Base-by-base conservation (phyloP, 2,329 filamentous ascomycete species). In the Sporothrix mexicana region DNA sequence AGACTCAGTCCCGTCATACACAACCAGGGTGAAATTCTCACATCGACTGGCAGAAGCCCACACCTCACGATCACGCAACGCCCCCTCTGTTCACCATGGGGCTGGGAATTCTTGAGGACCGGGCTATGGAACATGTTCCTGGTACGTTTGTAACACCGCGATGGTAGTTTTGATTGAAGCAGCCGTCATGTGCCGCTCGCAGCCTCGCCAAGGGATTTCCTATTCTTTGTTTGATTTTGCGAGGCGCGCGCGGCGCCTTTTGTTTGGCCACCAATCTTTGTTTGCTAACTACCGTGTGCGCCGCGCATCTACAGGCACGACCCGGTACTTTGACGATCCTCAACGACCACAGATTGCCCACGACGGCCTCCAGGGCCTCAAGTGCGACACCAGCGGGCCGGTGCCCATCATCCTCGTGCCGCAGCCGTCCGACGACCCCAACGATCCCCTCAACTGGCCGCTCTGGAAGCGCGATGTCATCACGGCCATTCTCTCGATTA, bases 361-460 rank as follows among this genome's bases (percentile, higher is more conserved):
- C 74, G 83, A 80, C 62, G 81, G 79, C 62, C 79, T 84, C 36
- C 10, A 81, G 15, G 83, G 84, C 74, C 82, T 96, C 77, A 97
- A 96, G 81, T 92, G 90, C 80, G 92, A 95, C 81, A 86, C 81
- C 70, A 91, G 85, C 75, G 91, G 92, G 47, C 84, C 85, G 20
- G 81, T 86, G 20, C 89, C 90, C 69, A 92, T 95, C 77, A 92
- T 98, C 77, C 88, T 98, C 84, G 83, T 86, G 5, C 95, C 95
- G 5, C 95, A 98, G 79, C 95, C 95, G 2, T 95, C 91, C 75
- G 92, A 97, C 81, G 93, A 97, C 80, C 93, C 93, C 3, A 95
- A 97, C 80, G 95, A 98, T 81, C 95, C 94, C 43, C 85, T 97
- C 75, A 87, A 86, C 79, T 98, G 94, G 95, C 92, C 94, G 25